Percentiles rank a stretch among this genome's conserved stretches.
Conservation (phyloP, 208 protist species). For the Blechomonas ayalai region DNA sequence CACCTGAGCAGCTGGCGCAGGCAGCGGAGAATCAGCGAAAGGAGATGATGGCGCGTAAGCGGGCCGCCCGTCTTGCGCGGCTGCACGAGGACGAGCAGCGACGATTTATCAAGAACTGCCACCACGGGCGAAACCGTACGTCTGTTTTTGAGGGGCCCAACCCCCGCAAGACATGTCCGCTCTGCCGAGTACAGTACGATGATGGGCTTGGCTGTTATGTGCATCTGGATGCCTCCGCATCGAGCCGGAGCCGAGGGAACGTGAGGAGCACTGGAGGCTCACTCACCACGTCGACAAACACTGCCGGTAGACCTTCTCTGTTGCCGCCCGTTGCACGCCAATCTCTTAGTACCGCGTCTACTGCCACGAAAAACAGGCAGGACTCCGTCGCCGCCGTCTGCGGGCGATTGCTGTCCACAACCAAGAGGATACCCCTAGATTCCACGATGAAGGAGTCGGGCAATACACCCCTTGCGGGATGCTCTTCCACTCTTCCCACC, state of each 20-base stretch:
- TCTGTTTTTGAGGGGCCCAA: slow-evolving; percentile 52
- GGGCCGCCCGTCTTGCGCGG: slow-evolving; percentile 17
- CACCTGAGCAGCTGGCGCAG: slow-evolving; percentile 65
- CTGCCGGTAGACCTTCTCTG: neutral
- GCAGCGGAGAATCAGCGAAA: slow-evolving; percentile 34
- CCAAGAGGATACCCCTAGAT: no score
- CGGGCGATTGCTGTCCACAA: no score
- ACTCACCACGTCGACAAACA: neutral
- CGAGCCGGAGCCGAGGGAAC: no score
- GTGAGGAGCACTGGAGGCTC: neutral
- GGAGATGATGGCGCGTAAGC: slow-evolving; percentile 17
- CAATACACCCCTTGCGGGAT: no score
- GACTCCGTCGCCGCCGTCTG: no score
- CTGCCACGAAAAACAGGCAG: no score
- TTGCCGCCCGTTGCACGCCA: neutral
- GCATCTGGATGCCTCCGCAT: slow-evolving; percentile 39
- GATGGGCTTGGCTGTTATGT: slow-evolving; percentile 61
- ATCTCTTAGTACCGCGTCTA: no score
- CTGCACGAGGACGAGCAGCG: slow-evolving; percentile 45
- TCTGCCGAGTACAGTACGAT: slow-evolving; percentile 65
- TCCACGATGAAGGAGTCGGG: no score
- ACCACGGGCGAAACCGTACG: slow-evolving; percentile 33
- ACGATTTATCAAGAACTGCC: slow-evolving; percentile 43
- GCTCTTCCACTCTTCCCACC: no score
- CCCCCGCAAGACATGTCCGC: slow-evolving; percentile 34